A percentile compares a stretch with the other conserved stretches of the same genome.
Conservation (phyloP, 306 rosid species). For the Quercus parvula region DNA sequence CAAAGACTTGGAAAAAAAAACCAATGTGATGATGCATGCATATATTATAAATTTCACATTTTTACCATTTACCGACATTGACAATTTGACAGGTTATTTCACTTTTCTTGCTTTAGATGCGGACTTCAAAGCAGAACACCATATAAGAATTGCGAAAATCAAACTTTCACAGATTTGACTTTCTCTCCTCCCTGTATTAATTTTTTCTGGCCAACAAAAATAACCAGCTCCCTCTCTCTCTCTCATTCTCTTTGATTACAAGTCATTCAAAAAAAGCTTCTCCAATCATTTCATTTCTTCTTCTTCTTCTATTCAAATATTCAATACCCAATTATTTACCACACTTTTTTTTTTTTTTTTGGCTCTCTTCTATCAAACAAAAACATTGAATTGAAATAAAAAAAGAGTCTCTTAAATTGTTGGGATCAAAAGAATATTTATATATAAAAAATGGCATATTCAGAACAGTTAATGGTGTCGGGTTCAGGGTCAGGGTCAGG, state of each 20-base stretch:
- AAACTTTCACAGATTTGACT: background rate
- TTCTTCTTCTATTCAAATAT: background rate
- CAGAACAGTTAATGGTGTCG: conserved; percentile 59
- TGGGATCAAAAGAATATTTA: background rate
- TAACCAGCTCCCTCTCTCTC: background rate
- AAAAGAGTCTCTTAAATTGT: background rate
- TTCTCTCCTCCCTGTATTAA: background rate
- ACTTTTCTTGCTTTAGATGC: background rate
- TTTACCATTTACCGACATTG: too few relatives aligned
- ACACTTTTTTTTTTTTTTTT: background rate
- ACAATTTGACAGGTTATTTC: too few relatives aligned
- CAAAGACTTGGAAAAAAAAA: too few relatives aligned
- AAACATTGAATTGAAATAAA: too few relatives aligned
- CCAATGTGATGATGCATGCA: too few relatives aligned
- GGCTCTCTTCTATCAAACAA: background rate
- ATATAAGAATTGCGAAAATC: background rate
- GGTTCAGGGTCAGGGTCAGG: too few relatives aligned
- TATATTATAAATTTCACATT: too few relatives aligned
- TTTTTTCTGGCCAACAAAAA: background rate
- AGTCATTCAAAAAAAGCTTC: background rate
- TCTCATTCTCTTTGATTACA: background rate
- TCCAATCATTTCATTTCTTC: background rate
- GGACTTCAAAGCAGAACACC: background rate
- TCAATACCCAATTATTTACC: background rate
- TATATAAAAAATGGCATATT: conserved; percentile 38